A percentile compares a stretch with the other conserved stretches of the same genome.
Evolutionary conservation across 257 asterid genomes (phyloP).

Genomic region (Fraxinus anomala): DNA sequence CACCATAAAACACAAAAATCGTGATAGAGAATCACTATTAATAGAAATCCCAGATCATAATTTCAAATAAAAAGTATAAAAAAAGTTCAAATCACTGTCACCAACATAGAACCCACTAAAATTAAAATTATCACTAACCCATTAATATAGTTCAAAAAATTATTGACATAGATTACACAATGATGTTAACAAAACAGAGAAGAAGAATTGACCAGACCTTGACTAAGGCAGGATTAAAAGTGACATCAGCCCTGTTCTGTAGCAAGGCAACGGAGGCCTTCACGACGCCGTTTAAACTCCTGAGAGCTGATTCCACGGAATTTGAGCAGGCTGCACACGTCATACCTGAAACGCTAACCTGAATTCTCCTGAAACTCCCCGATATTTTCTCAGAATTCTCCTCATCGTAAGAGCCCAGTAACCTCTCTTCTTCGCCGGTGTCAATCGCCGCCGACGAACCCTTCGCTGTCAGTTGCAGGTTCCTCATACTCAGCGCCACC

Average conservation of each 20-base stretch:
- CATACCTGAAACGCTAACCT: slow-evolving; percentile 88
- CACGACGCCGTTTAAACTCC: slow-evolving; percentile 68
- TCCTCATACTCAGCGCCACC: slow-evolving; percentile 60
- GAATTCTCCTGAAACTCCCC: slow-evolving; percentile 58
- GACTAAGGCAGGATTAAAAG: slow-evolving; percentile 63
- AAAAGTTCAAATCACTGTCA: no score
- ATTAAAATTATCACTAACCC: no score
- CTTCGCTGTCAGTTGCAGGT: slow-evolving; percentile 64
- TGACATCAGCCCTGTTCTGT: slow-evolving; percentile 83
- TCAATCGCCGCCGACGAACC: slow-evolving; percentile 26
- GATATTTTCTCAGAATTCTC: slow-evolving; percentile 24
- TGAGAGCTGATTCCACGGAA: slow-evolving; percentile 87
- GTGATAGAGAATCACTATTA: no score
- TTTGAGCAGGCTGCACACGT: slow-evolving; percentile 96
- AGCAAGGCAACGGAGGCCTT: slow-evolving; percentile 90
- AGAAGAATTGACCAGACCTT: slow-evolving; percentile 54
- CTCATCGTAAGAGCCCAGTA: slow-evolving; percentile 62
- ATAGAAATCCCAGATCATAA: no score
- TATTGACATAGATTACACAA: no score
- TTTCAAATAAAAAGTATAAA: no score
- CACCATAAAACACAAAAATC: neutral
- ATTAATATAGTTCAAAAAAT: no score
- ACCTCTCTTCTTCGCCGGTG: slow-evolving; percentile 62
- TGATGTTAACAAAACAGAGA: neutral
- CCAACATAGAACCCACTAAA: no score